These are phyloP conservation scores for Cryptomeria japonica DNA, from an alignment of 75 land plant species.

Conservation along the genomic window DNA sequence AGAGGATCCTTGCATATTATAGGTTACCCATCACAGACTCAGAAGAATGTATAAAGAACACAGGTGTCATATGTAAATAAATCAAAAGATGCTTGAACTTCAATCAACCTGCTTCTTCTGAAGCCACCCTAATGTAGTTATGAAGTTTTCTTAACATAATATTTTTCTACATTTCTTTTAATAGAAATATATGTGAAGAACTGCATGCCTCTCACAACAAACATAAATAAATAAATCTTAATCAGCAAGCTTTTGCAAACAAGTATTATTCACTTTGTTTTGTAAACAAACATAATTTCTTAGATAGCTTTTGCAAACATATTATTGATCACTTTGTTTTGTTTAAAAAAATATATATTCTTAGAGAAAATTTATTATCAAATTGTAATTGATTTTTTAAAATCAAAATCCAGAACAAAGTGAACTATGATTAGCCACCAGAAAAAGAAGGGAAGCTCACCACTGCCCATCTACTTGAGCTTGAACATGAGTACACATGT, in stretches of 20 bases:
- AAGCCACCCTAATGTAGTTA: neutral
- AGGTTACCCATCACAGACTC: neutral
- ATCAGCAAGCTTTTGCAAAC: neutral
- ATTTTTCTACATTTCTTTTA: neutral
- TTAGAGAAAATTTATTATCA: neutral
- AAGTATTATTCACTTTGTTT: neutral
- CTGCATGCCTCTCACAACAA: neutral
- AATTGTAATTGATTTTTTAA: neutral
- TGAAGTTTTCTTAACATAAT: neutral
- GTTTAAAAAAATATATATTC: neutral
- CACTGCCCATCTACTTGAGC: constrained; percentile 93
- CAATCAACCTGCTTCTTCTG: neutral
- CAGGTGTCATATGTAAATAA: neutral
- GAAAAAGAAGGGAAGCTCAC: constrained; percentile 30
- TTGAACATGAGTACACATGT: constrained; percentile 75
- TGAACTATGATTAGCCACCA: neutral
- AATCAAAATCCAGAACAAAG: neutral
- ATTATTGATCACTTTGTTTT: neutral
- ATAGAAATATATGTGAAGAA: neutral
- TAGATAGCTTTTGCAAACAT: neutral
- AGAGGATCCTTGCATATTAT: neutral
- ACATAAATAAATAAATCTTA: neutral
- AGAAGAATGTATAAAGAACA: neutral
- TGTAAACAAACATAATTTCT: neutral
- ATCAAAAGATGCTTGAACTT: neutral